Percentiles rank a stretch among this genome's conserved stretches.
Conservation (phyloP, 2,329 filamentous ascomycete genomes). For the Epichloe uncinata region DNA sequence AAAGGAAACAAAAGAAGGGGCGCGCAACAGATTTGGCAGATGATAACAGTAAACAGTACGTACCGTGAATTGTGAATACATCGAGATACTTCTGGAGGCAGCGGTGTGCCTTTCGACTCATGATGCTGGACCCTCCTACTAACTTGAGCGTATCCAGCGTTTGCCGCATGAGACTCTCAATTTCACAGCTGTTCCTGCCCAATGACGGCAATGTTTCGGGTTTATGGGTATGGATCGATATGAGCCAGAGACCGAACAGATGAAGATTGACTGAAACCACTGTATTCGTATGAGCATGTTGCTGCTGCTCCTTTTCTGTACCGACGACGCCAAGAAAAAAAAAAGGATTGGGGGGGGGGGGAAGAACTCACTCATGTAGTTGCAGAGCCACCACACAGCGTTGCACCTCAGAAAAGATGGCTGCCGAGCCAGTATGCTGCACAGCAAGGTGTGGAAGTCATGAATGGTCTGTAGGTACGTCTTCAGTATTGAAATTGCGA, state of each 20-base stretch:
- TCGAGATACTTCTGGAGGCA: conserved; percentile 11
- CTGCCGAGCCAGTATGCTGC: conserved; percentile 8
- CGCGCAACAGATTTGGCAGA: background rate
- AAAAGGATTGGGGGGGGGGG: background rate
- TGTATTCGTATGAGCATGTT: background rate
- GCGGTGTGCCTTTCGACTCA: conserved; percentile 13
- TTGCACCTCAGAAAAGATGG: conserved; percentile 13
- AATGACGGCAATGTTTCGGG: conserved; percentile 3
- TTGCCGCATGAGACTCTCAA: conserved; percentile 7
- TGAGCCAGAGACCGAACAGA: conserved; percentile 15
- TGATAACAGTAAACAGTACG: background rate
- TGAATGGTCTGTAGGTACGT: conserved; percentile 9
- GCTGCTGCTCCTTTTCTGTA: no score
- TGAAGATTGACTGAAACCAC: conserved; percentile 16
- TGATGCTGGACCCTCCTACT: conserved; percentile 11
- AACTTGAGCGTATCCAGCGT: conserved; percentile 8
- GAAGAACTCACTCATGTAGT: conserved; percentile 15
- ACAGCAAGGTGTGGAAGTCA: conserved; percentile 11
- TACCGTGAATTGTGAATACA: conserved; percentile 8
- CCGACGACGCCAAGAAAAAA: background rate
- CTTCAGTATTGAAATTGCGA: conserved; percentile 10
- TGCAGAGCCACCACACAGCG: conserved; percentile 19
- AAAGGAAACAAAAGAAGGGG: no score
- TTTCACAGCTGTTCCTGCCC: conserved; percentile 6
- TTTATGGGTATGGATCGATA: conserved; percentile 5